phyloP scores from a whole-genome alignment of 1,139 yeast genomes.

The Geotrichum phurueaensis region DNA sequence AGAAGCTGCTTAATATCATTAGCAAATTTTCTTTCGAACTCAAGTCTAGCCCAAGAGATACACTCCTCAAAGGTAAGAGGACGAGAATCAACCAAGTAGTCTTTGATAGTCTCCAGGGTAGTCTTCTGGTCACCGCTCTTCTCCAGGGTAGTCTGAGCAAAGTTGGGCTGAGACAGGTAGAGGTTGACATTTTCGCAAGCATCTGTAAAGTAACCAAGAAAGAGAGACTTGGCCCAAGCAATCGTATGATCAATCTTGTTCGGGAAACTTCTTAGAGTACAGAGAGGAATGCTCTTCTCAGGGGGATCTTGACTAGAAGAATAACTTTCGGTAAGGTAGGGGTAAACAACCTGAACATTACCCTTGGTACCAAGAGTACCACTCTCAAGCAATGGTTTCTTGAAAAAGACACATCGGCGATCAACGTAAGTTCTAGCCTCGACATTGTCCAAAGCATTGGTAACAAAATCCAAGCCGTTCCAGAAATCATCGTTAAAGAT shows the following conservation, averaged over 20 bases:
- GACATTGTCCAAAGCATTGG: constrained; percentile 93
- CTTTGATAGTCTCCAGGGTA: constrained; percentile 69
- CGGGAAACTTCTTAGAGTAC: constrained; percentile 96
- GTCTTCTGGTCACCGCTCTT: constrained; percentile 90
- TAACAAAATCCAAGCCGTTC: constrained; percentile 75
- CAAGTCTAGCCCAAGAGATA: constrained; percentile 87
- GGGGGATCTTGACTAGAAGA: constrained; percentile 98
- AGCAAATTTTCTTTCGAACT: constrained; percentile 77
- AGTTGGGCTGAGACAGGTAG: constrained; percentile 86
- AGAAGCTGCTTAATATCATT: constrained; percentile 85
- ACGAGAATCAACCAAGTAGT: constrained; percentile 62
- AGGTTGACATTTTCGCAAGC: constrained; percentile 89
- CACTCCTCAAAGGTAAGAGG: constrained; percentile 92
- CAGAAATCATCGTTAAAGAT: constrained; percentile 85
- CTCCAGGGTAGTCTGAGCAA: constrained; percentile 82
- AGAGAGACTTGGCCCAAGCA: constrained; percentile 96
- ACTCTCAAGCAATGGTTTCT: constrained; percentile 86
- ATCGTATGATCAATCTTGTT: constrained; percentile 97
- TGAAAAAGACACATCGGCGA: constrained; percentile 89
- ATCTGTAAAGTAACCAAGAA: constrained; percentile 89
- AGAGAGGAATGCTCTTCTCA: constrained; percentile 91
- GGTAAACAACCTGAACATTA: constrained; percentile 93
- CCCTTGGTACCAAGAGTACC: constrained; percentile 99
- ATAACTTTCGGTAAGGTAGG: constrained; percentile 87
- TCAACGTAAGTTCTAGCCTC: constrained; percentile 98